These are phyloP conservation scores for Roridomyces roridus DNA, from an alignment of 768 basidiomycete genomes.

Conservation along the genomic window DNA sequence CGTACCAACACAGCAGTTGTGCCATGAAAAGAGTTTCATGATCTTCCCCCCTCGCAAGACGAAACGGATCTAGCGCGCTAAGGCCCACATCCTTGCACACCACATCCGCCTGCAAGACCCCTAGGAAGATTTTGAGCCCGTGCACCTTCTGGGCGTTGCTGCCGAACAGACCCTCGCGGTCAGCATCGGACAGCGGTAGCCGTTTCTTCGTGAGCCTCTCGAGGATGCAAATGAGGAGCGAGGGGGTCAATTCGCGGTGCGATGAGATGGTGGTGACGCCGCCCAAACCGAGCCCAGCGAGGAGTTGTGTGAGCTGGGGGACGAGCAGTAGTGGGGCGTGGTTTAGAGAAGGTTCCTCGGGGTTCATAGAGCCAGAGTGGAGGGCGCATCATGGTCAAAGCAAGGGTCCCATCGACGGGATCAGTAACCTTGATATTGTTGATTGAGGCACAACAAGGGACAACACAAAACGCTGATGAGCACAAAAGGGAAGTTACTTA, in stretches of 20 bases:
- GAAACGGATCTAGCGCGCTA: slow-evolving; percentile 66
- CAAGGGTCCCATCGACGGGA: no score
- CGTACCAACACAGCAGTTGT: slow-evolving; percentile 75
- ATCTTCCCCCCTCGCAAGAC: slow-evolving; percentile 67
- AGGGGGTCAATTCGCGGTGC: slow-evolving; percentile 71
- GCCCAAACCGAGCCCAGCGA: slow-evolving; percentile 44
- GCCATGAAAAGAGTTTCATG: slow-evolving; percentile 72
- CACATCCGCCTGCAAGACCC: slow-evolving; percentile 72
- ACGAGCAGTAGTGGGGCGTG: slow-evolving; percentile 30
- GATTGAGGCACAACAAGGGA: no score
- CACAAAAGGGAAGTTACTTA: no score
- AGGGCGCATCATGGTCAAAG: no score
- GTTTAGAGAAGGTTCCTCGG: no score
- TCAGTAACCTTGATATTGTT: no score
- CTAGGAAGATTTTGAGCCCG: slow-evolving; percentile 77
- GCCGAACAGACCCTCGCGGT: slow-evolving; percentile 13
- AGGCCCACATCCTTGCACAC: slow-evolving; percentile 66
- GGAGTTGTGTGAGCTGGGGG: slow-evolving; percentile 52
- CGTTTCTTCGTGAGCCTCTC: slow-evolving; percentile 63
- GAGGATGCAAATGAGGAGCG: slow-evolving; percentile 71
- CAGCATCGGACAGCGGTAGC: slow-evolving; percentile 49
- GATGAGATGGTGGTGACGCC: slow-evolving; percentile 55
- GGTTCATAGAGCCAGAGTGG: no score
- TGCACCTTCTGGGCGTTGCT: slow-evolving; percentile 44
- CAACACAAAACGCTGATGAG: no score